Base-by-base conservation (phyloP, 345 rosid genomes). In the Eucalyptus paniculata region DNA sequence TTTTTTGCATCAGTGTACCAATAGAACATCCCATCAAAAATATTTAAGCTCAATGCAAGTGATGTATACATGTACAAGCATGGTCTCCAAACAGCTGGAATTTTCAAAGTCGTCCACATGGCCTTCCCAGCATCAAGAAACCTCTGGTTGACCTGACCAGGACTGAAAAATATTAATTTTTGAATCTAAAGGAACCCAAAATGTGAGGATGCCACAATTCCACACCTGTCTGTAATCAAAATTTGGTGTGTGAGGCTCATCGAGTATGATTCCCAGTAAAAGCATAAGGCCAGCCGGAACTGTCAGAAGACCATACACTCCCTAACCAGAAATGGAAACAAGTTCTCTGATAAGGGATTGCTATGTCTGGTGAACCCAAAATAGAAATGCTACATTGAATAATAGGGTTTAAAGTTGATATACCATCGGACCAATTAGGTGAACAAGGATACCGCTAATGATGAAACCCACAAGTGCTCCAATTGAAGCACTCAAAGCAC, bases 1-100 rank as follows among this genome's bases (percentile, higher is more conserved):
- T 37, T 93, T 86, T 95, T 91, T 51, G 99, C 92, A 91, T 97
- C 99, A 30, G 99, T 97, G 88, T 91, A 95, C 98, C 99, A 97
- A 88, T 95, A 96, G 94, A 96, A 97, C 94, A 96, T 93, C n/a
- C 99, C 99, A 91, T 98, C 99, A 4, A 92, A 93, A 88, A 97
- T 94, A 88, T 97, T 94, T 50, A 98, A 89, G 91, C 99, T 96
- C 89, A 95, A 50, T 42, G 97, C 92, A 37, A 98, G 90, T 30
- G 99, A 97, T 42, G 94, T 58, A 89, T 95, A 98, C 99, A 97
- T 97, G 90, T 98, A 98, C 32, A 98, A 80, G 89, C 99, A 94
- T 15, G 99, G 97, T 89, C 97, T 93, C 99, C 99, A 97, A 85
- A 97, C 99, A 86, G 93, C 92, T 1, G 97, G 95, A 89, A 92